These are phyloP conservation scores for Didymella pomorum DNA, from an alignment of 2,329 filamentous ascomycete species.

Conservation along the genomic window DNA sequence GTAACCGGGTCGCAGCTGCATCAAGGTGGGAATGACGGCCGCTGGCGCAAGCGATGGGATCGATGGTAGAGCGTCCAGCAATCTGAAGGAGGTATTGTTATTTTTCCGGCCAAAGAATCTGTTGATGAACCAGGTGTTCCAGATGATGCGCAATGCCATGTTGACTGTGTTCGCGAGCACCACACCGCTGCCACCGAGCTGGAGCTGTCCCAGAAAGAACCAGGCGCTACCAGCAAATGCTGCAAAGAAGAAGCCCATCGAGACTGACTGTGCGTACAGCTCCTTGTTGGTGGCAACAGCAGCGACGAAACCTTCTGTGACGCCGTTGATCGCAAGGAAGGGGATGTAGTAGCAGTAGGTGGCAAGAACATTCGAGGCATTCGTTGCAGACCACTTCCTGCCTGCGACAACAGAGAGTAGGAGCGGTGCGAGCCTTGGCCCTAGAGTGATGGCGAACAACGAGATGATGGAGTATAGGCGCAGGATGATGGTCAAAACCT, in stretches of 20 bases:
- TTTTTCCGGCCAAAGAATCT: conserved; percentile 37
- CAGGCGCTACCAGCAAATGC: conserved; percentile 79
- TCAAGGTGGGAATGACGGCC: conserved; percentile 48
- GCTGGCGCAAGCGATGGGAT: conserved; percentile 48
- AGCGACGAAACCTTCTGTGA: conserved; percentile 91
- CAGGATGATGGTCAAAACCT: conserved; percentile 70
- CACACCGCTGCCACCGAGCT: conserved; percentile 78
- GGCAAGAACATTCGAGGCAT: conserved; percentile 76
- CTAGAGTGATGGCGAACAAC: conserved; percentile 71
- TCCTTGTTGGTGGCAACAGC: conserved; percentile 80
- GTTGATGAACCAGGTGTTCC: conserved; percentile 78
- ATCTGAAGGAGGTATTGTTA: conserved; percentile 29
- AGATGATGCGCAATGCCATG: conserved; percentile 83
- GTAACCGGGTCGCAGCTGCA: conserved; percentile 41
- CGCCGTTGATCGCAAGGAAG: conserved; percentile 87
- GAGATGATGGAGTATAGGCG: conserved; percentile 78
- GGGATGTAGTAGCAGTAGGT: conserved; percentile 94
- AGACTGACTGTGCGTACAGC: conserved; percentile 77
- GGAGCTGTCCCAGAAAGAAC: conserved; percentile 73
- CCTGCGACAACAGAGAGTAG: conserved; percentile 81
- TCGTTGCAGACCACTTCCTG: conserved; percentile 74
- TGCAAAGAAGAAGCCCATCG: conserved; percentile 84
- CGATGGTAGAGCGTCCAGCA: conserved; percentile 32
- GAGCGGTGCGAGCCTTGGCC: conserved; percentile 76
- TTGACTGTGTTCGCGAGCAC: conserved; percentile 90